Base-by-base conservation (phyloP, 129 eudicot species). In the Saussurea involucrata region DNA sequence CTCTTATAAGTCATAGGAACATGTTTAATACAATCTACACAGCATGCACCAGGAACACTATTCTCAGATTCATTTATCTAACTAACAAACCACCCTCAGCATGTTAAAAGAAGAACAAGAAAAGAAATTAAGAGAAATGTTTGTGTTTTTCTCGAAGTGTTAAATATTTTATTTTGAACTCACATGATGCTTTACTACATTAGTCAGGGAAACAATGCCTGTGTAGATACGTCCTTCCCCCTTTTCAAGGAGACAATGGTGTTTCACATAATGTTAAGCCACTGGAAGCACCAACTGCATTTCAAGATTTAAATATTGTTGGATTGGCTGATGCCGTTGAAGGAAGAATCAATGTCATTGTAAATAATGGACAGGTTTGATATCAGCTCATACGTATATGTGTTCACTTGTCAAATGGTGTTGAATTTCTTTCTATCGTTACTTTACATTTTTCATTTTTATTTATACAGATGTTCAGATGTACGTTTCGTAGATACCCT, bases 151-250 rank as follows among this genome's bases (percentile, higher is more conserved):
- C 25, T 31, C 25, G 33, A 49, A 64, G 36, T 46, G 68, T 64
- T 79, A 31, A 21, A 42, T 25, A 63, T 63, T n/a, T 6, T 22
- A 21, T 65, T 64, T n/a, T 70, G 46, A 74, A 67, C 76, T 27
- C 37, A 65, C 57, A 66, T 69, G 75, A 60, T 13, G 44, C 32
- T 67, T 49, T 89, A 65, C 77, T 71, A 65, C 69, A 74, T 76
- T 83, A 95, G 99, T 88, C 92, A n/a, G 99, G 99, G 55, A 90
- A 90, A 81, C 95, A 89, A 68, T 95, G 97, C 83, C 81, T 95
- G 81, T 92, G 99, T 80, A 88, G 88, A 72, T 95, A 89, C 76
- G 68, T 74, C 13, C 85, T 95, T 80, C 97, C 96, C 44, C 58
- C 88, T 31, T 76, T 58, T 74, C 78, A 85, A 57, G 88, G 84